Percentiles rank a stretch among this genome's conserved stretches.
Conservation (phyloP, 2,329 filamentous ascomycete genomes). For the Xylariomycetidae sp. region DNA sequence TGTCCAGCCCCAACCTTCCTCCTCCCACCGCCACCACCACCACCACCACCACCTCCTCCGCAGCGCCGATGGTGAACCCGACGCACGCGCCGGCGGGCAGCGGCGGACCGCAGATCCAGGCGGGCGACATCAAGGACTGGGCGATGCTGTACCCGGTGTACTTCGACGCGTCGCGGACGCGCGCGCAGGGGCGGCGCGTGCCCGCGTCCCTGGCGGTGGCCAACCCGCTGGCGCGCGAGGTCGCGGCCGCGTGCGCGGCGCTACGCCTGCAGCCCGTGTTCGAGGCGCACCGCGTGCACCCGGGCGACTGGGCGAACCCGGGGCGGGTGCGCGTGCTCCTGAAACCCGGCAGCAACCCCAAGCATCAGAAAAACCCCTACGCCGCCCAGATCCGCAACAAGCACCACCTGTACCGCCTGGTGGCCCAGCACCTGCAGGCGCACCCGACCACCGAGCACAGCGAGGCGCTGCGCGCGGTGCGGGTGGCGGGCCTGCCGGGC, state of each 20-base stretch:
- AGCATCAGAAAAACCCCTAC: conserved; percentile 7
- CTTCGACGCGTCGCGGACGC: conserved; percentile 72
- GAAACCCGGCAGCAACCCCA: conserved; percentile 4
- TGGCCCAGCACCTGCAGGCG: conserved; percentile 67
- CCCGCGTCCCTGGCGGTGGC: conserved; percentile 63
- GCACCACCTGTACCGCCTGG: conserved; percentile 78
- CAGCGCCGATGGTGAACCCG: conserved; percentile 8
- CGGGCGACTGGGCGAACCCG: conserved; percentile 96
- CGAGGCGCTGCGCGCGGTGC: conserved; percentile 60
- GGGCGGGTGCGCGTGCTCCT: conserved; percentile 79
- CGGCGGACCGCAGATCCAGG: conserved; percentile 36
- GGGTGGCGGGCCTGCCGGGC: conserved; percentile 62
- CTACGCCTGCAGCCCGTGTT: conserved; percentile 70
- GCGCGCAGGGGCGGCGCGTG: conserved; percentile 78
- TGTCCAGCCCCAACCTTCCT: conserved; percentile 29
- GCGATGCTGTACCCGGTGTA: conserved; percentile 94
- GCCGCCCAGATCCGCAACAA: conserved; percentile 59
- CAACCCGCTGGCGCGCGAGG: conserved; percentile 84
- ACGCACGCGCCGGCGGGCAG: conserved; percentile 25
- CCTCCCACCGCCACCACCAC: conserved; percentile 16
- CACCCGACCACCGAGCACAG: conserved; percentile 70
- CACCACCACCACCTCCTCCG: conserved; percentile 21
- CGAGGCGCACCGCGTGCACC: conserved; percentile 87
- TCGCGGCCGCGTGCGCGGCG: conserved; percentile 75
- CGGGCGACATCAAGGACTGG: conserved; percentile 63